phyloP scores from a whole-genome alignment of 2,329 filamentous ascomycete species.

The Rhynchosporium secalis region DNA sequence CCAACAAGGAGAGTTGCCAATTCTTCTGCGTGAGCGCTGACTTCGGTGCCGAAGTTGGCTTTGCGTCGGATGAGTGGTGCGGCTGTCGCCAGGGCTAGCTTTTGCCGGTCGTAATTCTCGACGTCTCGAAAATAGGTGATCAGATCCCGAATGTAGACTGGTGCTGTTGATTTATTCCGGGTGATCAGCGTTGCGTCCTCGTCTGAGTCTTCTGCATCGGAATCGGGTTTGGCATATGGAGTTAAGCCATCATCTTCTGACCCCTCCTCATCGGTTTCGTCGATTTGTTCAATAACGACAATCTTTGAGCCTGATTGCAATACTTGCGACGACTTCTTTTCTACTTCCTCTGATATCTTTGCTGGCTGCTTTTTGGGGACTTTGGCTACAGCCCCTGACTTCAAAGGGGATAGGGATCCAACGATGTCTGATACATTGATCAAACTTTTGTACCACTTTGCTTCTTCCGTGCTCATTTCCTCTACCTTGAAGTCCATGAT shows the following conservation, averaged over 20 bases:
- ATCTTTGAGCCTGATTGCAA: slow-evolving; percentile 41
- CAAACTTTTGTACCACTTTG: slow-evolving; percentile 71
- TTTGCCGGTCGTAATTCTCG: slow-evolving; percentile 82
- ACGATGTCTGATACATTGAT: slow-evolving; percentile 61
- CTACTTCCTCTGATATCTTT: slow-evolving; percentile 34
- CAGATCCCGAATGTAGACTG: slow-evolving; percentile 88
- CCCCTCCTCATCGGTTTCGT: slow-evolving; percentile 52
- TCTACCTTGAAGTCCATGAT: slow-evolving; percentile 82
- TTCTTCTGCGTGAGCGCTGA: slow-evolving; percentile 80
- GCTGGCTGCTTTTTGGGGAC: slow-evolving; percentile 22
- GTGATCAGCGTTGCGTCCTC: slow-evolving; percentile 87
- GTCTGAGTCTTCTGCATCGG: slow-evolving; percentile 87
- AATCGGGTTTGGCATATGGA: slow-evolving; percentile 82
- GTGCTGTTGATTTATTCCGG: slow-evolving; percentile 77
- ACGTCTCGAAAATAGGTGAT: slow-evolving; percentile 75
- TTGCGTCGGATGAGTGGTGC: slow-evolving; percentile 84
- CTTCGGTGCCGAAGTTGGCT: slow-evolving; percentile 82
- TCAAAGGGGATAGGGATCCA: slow-evolving; percentile 57
- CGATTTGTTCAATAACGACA: slow-evolving; percentile 64
- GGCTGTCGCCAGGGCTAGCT: slow-evolving; percentile 74
- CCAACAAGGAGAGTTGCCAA: slow-evolving; percentile 75
- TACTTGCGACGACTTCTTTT: slow-evolving; percentile 36
- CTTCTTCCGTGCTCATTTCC: slow-evolving; percentile 72
- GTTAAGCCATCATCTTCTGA: slow-evolving; percentile 50
- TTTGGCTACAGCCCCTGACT: slow-evolving; percentile 31